These are phyloP conservation scores for Prinsepia uniflora DNA, from an alignment of 306 rosid genomes.

Conservation along the genomic window DNA sequence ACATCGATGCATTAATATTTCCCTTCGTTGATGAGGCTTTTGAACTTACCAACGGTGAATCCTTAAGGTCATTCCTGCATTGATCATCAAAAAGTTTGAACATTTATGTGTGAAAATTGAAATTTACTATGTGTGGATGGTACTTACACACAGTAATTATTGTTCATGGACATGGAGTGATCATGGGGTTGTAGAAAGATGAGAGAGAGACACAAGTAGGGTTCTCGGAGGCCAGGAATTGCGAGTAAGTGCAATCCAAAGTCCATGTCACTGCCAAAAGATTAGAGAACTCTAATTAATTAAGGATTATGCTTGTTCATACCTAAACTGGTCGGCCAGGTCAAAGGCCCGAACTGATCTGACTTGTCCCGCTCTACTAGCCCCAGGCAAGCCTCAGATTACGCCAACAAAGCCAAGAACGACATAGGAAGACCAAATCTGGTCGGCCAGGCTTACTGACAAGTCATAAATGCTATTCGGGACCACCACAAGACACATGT, in stretches of 20 bases:
- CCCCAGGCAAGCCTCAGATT: too few species aligned
- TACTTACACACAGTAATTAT: conserved; percentile 27
- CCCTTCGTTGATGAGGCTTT: conserved; percentile 25
- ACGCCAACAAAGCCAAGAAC: too few species aligned
- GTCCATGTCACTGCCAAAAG: conserved; percentile 66
- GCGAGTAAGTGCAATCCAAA: conserved; percentile 56
- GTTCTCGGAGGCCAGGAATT: conserved; percentile 49
- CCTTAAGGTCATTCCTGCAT: conserved; percentile 47
- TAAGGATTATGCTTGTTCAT: too few species aligned
- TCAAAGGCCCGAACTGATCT: too few species aligned
- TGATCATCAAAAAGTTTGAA: not conserved
- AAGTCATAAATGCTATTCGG: too few species aligned
- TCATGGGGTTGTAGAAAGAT: conserved; percentile 53
- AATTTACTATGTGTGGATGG: not conserved
- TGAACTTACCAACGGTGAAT: not conserved
- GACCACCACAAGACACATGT: too few species aligned
- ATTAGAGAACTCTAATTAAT: not conserved
- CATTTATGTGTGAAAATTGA: not conserved
- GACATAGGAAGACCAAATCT: too few species aligned
- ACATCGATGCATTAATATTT: conserved; percentile 34
- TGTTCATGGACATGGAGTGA: conserved; percentile 56
- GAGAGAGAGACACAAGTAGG: conserved; percentile 66
- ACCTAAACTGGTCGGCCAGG: too few species aligned
- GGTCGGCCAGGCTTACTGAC: too few species aligned
- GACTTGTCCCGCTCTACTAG: too few species aligned